Base-by-base conservation (phyloP, 345 rosid genomes). In the Rhizophora mangle region DNA sequence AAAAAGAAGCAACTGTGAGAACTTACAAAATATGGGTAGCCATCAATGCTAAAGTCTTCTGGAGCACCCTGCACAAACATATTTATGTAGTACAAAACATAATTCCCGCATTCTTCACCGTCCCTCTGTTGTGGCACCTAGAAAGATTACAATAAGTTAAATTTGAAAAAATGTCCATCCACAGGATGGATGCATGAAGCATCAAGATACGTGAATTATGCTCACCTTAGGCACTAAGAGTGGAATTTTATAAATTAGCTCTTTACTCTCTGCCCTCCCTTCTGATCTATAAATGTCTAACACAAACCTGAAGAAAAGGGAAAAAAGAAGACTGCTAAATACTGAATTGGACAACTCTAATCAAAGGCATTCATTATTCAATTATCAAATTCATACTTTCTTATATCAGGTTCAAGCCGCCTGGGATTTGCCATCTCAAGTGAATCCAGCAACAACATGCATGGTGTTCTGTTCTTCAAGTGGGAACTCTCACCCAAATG, bases 61-160 rank as follows among this genome's bases (percentile, higher is more conserved):
- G 88, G 85, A 67, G 93, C 91, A 9, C 49, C 70, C 76, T 80
- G 51, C 49, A 88, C 80, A 57, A 90, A 90, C 79, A 84, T 76
- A 46, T 86, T 81, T 37, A 88, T 86, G 74, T 65, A 90, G 81
- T 86, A 86, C 43, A 90, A 87, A 59, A 90, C 93, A 78, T 79
- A 90, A 62, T 70, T 82, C 39, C 93, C 96, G 74, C 96, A 90
- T 74, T 88, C 93, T 36, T 70, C 84, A 61, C 65, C 86, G 57
- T 86, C 74, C 69, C 85, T 84, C 73, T 90, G 96, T 59, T 86
- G 96, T 26, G 96, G 93, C 60, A 88, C 96, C 96, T 90, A 61
- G 2, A 59, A 58, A 39, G 29, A 67, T 55, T 21, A 16, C 60
- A 32, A 63, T 4, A 60, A 47, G 22, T 7, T 9, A 36, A 8